Conservation (phyloP, 257 asterid species). For the Cordia subcordata region DNA sequence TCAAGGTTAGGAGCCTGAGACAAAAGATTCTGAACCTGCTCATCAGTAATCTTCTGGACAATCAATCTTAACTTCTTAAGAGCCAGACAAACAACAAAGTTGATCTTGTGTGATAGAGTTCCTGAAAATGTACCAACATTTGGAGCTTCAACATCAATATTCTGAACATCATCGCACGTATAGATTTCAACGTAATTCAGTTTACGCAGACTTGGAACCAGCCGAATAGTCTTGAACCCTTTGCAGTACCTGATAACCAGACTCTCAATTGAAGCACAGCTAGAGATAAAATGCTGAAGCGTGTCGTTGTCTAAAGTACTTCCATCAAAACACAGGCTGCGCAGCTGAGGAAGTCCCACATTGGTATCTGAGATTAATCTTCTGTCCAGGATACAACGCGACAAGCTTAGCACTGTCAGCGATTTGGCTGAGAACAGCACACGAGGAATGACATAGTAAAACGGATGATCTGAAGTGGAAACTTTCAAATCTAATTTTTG, state of each 20-base stretch:
- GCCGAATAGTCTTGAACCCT: not conserved
- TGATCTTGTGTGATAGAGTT: not conserved
- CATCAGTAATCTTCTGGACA: not conserved
- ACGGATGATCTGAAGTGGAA: not conserved
- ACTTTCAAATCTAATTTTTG: slow-evolving; percentile 1
- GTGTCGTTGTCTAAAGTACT: not conserved
- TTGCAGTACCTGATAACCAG: not conserved
- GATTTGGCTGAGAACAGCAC: not conserved
- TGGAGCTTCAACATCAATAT: slow-evolving; percentile 3
- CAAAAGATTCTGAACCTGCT: not conserved
- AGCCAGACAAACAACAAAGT: not conserved
- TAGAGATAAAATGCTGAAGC: slow-evolving; percentile 1
- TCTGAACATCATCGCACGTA: not conserved
- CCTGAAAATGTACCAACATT: slow-evolving; percentile 9
- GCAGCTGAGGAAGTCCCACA: slow-evolving; percentile 1
- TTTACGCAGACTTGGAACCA: not conserved
- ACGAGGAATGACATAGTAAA: not conserved
- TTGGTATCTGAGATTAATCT: not conserved
- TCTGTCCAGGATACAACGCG: not conserved
- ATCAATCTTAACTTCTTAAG: slow-evolving; percentile 8
- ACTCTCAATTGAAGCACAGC: slow-evolving; percentile 9
- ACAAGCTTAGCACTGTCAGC: not conserved
- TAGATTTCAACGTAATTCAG: slow-evolving; percentile 8
- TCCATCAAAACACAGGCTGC: slow-evolving; percentile 3
- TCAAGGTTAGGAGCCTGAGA: slow-evolving; percentile 9